Base-by-base conservation (phyloP, 2,329 filamentous ascomycete genomes). In the Aspergillus ochraceoroseus region DNA sequence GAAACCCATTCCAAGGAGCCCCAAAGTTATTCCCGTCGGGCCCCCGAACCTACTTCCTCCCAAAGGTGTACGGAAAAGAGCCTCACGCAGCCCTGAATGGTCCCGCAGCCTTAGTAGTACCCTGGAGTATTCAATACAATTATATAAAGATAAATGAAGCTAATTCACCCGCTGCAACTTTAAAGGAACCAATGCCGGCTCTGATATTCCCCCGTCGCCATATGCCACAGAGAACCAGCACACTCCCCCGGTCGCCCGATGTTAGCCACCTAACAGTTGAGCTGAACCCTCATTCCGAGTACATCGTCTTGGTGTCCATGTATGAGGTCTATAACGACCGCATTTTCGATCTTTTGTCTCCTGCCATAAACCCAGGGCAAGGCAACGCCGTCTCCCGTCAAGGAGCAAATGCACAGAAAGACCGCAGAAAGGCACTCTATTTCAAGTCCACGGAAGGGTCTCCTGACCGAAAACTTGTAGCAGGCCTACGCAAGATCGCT, bases 261-360 rank as follows among this genome's bases (percentile, higher is more conserved):
- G 79, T 95, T 37, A 79, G 80, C 63, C 73, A 81, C 36, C 71
- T 94, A 29, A 70, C 75, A 3, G 73, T 94, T 0, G 73, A 79
- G 0, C 71, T 80, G 32, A 84, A 89, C 47, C 71, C 74, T 1
- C 76, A 76, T 13, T 79, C 83, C 39, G 87, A 95, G 53, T 95
- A 95, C 54, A 83, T 85, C 3, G 80, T 98, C 38, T 71, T 98
- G 7, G 75, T 98, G 14, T 95, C 88, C 38, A 98, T 98, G 89
- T 96, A 96, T 65, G 92, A 98, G 64, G 90, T 98, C 1, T 95
- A 98, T 70, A 98, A 98, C 59, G 90, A 98, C 66, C 82, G 89
- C 23, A 96, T 98, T 51, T 96, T 94, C 62, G 92, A 98, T 57
- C 79, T 98, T 0, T 72, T 98, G 1, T 85, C 83, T 0, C 72